Base-by-base conservation (phyloP, 306 rosid species). In the Prosopis cineraria region DNA sequence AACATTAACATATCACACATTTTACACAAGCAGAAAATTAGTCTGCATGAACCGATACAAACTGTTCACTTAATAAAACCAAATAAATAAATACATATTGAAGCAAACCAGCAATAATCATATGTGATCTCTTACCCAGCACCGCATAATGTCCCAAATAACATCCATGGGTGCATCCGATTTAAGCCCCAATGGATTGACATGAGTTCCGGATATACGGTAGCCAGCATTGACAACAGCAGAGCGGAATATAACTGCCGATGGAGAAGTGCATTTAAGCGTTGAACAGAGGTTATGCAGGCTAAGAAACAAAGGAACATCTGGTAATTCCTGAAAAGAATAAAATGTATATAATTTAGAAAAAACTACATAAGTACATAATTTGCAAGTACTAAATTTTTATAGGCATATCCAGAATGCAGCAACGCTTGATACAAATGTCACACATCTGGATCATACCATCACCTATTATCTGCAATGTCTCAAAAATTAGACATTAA, bases 91-190 rank as follows among this genome's bases (percentile, higher is more conserved):
- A 24, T 29, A 39, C 53, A 65, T 60, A 71, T 70, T 7, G n/a
- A 47, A 37, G 31, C 50, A 39, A 45, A 71, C 7, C 27, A 50
- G 76, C 58, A 75, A 67, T 68, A 74, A 44, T 40, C 5, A 45
- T 6, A 30, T 36, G 30, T 8, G 50, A 62, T 37, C 36, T 63
- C 96, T 70, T 84, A 95, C 98, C 98, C 98, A 95, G 82, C 98
- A 91, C 73, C 98, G 97, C 98, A 95, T 95, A 59, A 95, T 95
- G 75, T 95, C 99, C 98, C 99, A 95, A 85, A 95, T 90, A 73
- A 95, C 91, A 33, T 85, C 91, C 96, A 93, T 93, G 22, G 99
- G 99, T 22, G 98, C 99, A 77, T 95, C 98, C 25, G 98, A 88
- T 80, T 95, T 95, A 76, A 95, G 89, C 72, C 98, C 98, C 79